These are phyloP conservation scores for Hypoxylon crocopeplum DNA, from an alignment of 495 filamentous ascomycete genomes.

Conservation along the genomic window DNA sequence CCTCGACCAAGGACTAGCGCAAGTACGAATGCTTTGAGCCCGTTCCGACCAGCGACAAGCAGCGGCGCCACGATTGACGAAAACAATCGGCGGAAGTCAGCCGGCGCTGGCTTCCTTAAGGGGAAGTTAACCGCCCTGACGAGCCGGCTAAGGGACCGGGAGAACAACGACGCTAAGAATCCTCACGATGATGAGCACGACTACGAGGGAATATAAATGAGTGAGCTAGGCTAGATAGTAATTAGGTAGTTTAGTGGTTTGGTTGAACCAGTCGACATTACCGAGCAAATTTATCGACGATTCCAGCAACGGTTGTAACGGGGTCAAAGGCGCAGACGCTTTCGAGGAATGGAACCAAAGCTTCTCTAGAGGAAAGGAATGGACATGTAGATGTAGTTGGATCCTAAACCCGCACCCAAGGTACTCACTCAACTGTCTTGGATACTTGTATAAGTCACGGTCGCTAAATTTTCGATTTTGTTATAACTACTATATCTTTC, in stretches of 20 bases:
- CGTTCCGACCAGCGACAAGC: slow-evolving; percentile 23
- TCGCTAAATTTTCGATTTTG: slow-evolving; percentile 17
- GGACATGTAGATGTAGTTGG: slow-evolving; percentile 13
- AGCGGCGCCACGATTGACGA: slow-evolving; percentile 18
- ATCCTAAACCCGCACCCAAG: neutral
- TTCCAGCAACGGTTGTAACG: neutral
- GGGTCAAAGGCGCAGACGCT: no score
- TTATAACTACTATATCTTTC: slow-evolving; percentile 9
- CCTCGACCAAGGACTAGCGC: slow-evolving; percentile 39
- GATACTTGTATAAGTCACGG: slow-evolving; percentile 9
- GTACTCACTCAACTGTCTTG: neutral
- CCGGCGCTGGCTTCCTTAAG: slow-evolving; percentile 43
- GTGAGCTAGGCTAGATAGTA: neutral
- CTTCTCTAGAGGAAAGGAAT: neutral
- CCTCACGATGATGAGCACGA: slow-evolving; percentile 23
- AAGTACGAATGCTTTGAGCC: slow-evolving; percentile 29
- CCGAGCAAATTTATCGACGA: neutral
- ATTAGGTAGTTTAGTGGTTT: no score
- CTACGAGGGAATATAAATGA: slow-evolving; percentile 27
- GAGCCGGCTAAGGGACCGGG: slow-evolving; percentile 45
- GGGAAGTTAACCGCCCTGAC: slow-evolving; percentile 50
- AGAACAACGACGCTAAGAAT: slow-evolving; percentile 33
- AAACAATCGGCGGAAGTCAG: slow-evolving; percentile 33
- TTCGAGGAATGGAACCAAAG: neutral
- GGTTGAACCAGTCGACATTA: neutral